Base-by-base conservation (phyloP, 371 early-diverging fungal species). In the Batkoa obscura region DNA sequence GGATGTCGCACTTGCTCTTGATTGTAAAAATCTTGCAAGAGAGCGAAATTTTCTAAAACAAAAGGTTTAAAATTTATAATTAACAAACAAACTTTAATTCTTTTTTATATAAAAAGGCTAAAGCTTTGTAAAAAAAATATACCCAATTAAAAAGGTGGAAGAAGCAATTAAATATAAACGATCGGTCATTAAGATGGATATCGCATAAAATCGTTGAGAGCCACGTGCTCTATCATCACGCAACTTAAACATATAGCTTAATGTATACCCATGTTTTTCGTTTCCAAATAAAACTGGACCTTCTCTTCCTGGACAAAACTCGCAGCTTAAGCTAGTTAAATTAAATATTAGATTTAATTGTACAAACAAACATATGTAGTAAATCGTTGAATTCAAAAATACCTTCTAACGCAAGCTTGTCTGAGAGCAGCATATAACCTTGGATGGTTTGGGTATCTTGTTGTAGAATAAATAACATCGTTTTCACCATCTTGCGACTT, bases 211-310 rank as follows among this genome's bases (percentile, higher is more conserved):
- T 43, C 81, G 66, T 5, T 74, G 72, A 54, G 73, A 76, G 23
- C 83, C 83, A 55, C 83, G 68, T 15, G 83, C 81, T 59, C 79
- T 80, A 55, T 70, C 71, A 66, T 83, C 83, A 15, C 71, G 67
- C 47, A 83, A 62, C 54, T 76, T 80, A 65, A 83, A 83, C 73
- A 81, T 76, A 59, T 83, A 83, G 46, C 75, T 74, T 66, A 83
- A 72, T 37, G 78, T 77, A 67, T 80, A 79, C 34, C 81, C 83
- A 56, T 79, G 77, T 53, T 72, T 69, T 55, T 80, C 80, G 59
- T 83, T 81, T 30, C 83, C 83, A 75, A 81, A 81, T 55, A 83
- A 63, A 3, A 81, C 76, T 3, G 83, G 75, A 1, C 83, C 83
- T 60, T 83, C 83, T 50, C 76, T 64, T 8, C 81, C 80, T 50